Evolutionary conservation across 208 protist genomes (phyloP), one percentile per base, ranked within the genome.

Genomic region (Leishmania tarentolae): DNA sequence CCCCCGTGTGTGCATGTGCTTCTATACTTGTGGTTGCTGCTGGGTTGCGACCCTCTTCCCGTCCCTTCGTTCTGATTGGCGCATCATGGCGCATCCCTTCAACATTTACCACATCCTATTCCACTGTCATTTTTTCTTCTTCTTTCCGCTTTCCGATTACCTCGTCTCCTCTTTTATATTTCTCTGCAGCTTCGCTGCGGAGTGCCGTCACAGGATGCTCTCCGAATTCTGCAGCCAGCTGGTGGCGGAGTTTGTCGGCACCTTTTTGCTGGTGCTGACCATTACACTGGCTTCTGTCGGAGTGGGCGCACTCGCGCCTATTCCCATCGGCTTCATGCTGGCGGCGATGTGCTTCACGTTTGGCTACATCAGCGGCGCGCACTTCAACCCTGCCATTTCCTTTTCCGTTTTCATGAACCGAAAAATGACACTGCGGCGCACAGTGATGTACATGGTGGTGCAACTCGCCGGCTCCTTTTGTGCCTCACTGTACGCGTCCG

Each of bases 301-400:
- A 76, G 91, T 97, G 15, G 91, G 91, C 40, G 71, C 83, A 24
- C 84, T 97, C 0, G 88, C 92, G 31, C 92, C 95, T 7, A 53
- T 98, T 4, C 87, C 95, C 4, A 97, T 96, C 77, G 97, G 94
- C 19, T 98, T 98, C 69, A 94, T 94, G 86, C 83, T 96, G 7
- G 87, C 91, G 1, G 93, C 95, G 7, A 92, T 98, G 87, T 94
- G 93, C 80, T 98, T 98, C 84, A 92, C 94, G 42, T 98, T 98
- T 80, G 94, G 93, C 75, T 95, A 98, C 86, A 94, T 98, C 65
- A 96, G 91, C 79, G 95, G 95, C 13, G 97, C 95, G 4, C 95
- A 98, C 85, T 98, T 98, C 83, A 98, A 98, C 79, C 97, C 97
- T 0, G 95, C 95, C 50, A 93, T 98, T 52, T 92, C 94, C 35